Base-by-base conservation (phyloP, 2,329 filamentous ascomycete species). In the Sporothrix brasiliensis region DNA sequence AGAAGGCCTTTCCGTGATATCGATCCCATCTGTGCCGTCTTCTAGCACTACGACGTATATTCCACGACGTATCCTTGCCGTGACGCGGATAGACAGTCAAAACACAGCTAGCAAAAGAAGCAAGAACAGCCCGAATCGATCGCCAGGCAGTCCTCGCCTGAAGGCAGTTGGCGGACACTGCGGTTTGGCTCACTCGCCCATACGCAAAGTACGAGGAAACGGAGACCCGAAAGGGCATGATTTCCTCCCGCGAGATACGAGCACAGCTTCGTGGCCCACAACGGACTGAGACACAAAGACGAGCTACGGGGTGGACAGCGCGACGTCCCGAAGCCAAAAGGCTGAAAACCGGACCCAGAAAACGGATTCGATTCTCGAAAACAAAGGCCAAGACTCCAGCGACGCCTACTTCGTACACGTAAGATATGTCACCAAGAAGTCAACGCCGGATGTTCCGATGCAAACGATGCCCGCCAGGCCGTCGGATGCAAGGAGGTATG, bases 391-490 rank as follows among this genome's bases (percentile, higher is more conserved):
- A 44, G 41, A 5, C 34, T 7, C 1, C 34, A 34, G 7, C 34
- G 34, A 7, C 34, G 34, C 34, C 9, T 34, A 34, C 34, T 6
- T 1, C 27, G 34, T 34, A 24, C 24, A 24, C 24, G 24, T 24
- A 24, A 24, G 24, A 24, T 24, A 9, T 34, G 34, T 34, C 13
- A 27, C 11, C 44, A 39, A 19, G 27, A 47, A 27, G 39, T 47
- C 21, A 47, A 4, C 54, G 30, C 58, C 21, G 39, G 39, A 63
- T 39, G 39, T 63, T 63, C 21, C 39, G 58, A 16, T 44, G 39
- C 58, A 63, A 63, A 47, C 58, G 39, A 63, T 24, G 58, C 58
- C 21, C 58, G 39, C 44, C 10, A 19, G 54, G 19, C 53, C 53
- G 53, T 56, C 13, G 24, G 11, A 56, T 56, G 53, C 53, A 56